phyloP scores from a whole-genome alignment of 2,329 filamentous ascomycete species.

The Colletotrichum tamarilloi region DNA sequence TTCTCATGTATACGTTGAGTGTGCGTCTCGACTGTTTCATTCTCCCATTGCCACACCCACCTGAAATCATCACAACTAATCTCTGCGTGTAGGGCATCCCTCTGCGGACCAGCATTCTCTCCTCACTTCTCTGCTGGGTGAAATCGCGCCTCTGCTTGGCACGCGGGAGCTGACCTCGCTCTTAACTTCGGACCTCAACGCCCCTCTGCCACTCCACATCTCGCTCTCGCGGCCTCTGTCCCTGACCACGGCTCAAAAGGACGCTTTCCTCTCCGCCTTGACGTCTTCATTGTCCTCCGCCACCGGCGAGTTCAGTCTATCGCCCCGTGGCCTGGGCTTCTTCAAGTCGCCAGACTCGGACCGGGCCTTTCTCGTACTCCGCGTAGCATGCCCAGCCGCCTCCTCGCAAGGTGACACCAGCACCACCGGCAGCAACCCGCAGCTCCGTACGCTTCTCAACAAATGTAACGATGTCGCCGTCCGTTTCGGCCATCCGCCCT shows the following conservation, averaged over 20 bases:
- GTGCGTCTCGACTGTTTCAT: constrained; percentile 63
- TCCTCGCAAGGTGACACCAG: constrained; percentile 5
- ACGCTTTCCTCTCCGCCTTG: constrained; percentile 72
- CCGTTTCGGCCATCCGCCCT: constrained; percentile 71
- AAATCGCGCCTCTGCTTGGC: constrained; percentile 46
- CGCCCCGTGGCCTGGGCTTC: constrained; percentile 56
- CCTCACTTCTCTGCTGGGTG: constrained; percentile 56
- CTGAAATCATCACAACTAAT: constrained; percentile 17
- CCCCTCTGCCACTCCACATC: constrained; percentile 85
- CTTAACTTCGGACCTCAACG: constrained; percentile 81
- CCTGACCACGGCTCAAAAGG: constrained; percentile 78
- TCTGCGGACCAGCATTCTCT: constrained; percentile 55
- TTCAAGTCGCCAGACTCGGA: constrained; percentile 66
- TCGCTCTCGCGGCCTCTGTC: constrained; percentile 87
- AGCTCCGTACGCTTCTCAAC: constrained; percentile 71
- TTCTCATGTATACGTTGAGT: constrained; percentile 92
- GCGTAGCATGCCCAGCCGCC: constrained; percentile 54
- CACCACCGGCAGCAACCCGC: constrained; percentile 55
- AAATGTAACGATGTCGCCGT: constrained; percentile 74
- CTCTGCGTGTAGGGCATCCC: constrained; percentile 62
- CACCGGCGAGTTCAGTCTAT: constrained; percentile 50
- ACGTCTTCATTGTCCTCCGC: constrained; percentile 53
- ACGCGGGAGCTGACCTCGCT: constrained; percentile 70
- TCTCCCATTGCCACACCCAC: neutral
- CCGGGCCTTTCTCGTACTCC: constrained; percentile 88